phyloP scores from a whole-genome alignment of 768 basidiomycete species.

The Suillus tomentosus region DNA sequence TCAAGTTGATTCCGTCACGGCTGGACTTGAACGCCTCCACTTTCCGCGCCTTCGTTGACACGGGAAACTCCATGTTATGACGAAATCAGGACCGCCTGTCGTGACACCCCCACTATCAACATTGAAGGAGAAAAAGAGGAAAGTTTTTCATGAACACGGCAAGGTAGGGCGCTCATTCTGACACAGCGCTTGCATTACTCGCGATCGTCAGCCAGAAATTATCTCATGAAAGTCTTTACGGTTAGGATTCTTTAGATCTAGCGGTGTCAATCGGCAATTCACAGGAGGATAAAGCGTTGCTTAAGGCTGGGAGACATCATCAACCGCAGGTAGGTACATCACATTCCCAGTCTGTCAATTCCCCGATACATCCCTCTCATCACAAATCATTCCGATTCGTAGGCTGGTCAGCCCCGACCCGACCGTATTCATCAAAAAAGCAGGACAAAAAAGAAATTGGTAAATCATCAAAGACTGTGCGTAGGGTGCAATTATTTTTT shows the following conservation, averaged over 20 bases:
- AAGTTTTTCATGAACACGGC: slow-evolving; percentile 35
- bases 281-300: slow-evolving; percentile 47
- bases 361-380: slow-evolving; percentile 24
- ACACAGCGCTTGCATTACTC: slow-evolving; percentile 12
- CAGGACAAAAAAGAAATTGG: slow-evolving; percentile 41
- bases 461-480: slow-evolving; percentile 28
- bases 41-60: slow-evolving; percentile 13
- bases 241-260: slow-evolving; percentile 48
- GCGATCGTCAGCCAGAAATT: slow-evolving; percentile 23
- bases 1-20: slow-evolving; percentile 13
- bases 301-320: slow-evolving; percentile 42
- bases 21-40: slow-evolving; percentile 17
- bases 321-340: slow-evolving; percentile 39
- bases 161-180: slow-evolving; percentile 26
- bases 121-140: slow-evolving; percentile 29
- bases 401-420: slow-evolving; percentile 32
- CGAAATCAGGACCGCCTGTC: slow-evolving; percentile 27
- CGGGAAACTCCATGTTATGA: slow-evolving; percentile 23
- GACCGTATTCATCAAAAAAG: slow-evolving; percentile 30
- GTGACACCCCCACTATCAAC: slow-evolving; percentile 23
- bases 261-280: slow-evolving; percentile 48
- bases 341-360: slow-evolving; percentile 12
- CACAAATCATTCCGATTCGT: slow-evolving; percentile 8
- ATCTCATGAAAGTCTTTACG: slow-evolving; percentile 19
- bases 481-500: slow-evolving; percentile 16